Base-by-base conservation (phyloP, 179 eudicot species). In the Silene coronaria region DNA sequence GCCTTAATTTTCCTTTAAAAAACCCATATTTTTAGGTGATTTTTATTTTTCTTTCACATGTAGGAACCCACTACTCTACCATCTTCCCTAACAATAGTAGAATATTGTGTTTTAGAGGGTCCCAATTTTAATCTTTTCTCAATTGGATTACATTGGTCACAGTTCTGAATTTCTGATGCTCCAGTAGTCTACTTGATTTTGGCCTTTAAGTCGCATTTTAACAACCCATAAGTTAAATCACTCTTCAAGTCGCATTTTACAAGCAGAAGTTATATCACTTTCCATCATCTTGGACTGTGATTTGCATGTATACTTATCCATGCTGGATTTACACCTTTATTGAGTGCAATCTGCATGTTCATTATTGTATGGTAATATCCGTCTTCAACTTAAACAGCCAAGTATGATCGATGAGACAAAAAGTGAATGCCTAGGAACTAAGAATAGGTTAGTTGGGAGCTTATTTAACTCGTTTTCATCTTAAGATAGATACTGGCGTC, bases 51-150 rank as follows among this genome's bases (percentile, higher is more conserved):
- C 63, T 77, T 70, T 28, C 63, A 81, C 75, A 55, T 75, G 78
- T 81, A 71, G 81, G 78, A 42, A 0, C 65, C 81, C 79, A 78
- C 78, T 77, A 64, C 78, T 66, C 78, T 72, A 74, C 81, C 80
- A 78, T 78, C 51, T 53, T 64, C 78, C 75, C 75, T 67, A 81
- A 75, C 80, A 77, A 74, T 81, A 48, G 77, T 78, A 78, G 77
- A 75, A 71, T 70, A 82, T 70, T 23, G 73, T 71, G 76, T 71
- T 64, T 64, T 75, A 0, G 45, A 27, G 81, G 79, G 77, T 24
- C 65, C 74, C 74, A 67, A 4, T 8, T 58, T 63, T 74, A 71
- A 55, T 57, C 42, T 58, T 78, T 78, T 78, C 65, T 78, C 59
- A 22, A 70, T 70, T 75, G 76, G 81, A 78, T 75, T 67, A 68